phyloP scores from a whole-genome alignment of 2,329 filamentous ascomycete species.

The Dothidotthia symphoricarpi region DNA sequence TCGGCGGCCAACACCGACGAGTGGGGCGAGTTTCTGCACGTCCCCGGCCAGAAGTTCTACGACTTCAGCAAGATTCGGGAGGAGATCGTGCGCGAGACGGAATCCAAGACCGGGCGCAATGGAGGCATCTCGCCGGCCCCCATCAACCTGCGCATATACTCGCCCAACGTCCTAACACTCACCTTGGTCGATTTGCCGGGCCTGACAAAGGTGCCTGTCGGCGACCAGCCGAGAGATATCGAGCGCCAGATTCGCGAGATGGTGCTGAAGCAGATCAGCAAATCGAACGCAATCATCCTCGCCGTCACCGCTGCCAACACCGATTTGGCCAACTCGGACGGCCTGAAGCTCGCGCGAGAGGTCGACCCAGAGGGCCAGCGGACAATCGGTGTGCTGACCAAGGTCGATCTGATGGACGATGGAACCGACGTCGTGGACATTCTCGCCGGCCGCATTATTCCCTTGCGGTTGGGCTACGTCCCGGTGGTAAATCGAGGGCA shows the following conservation, averaged over 20 bases:
- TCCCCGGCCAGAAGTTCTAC: conserved; percentile 94
- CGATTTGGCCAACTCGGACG: conserved; percentile 97
- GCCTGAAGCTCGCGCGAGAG: conserved; percentile 91
- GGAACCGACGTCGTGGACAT: conserved; percentile 99
- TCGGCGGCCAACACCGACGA: conserved; percentile 89
- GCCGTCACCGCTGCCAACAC: conserved; percentile 96
- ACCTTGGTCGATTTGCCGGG: conserved; percentile 96
- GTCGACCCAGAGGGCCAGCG: conserved; percentile 96
- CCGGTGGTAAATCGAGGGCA: conserved; percentile 98
- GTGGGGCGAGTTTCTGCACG: conserved; percentile 98
- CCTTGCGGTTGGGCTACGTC: conserved; percentile 88
- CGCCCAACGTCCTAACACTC: conserved; percentile 93
- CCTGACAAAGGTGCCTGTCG: conserved; percentile 93
- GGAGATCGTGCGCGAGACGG: conserved; percentile 94
- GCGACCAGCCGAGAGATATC: conserved; percentile 94
- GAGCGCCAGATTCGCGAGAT: conserved; percentile 96
- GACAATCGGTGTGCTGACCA: conserved; percentile 97
- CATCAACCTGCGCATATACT: conserved; percentile 98
- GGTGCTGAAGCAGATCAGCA: conserved; percentile 98
- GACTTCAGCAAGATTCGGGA: conserved; percentile 99
- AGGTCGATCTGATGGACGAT: conserved; percentile 98
- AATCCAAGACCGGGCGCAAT: conserved; percentile 94
- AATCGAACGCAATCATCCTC: conserved; percentile 96
- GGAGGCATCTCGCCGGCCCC: conserved; percentile 93
- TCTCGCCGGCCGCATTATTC: conserved; percentile 94